Evolutionary conservation across 306 rosid species (phyloP).

Genomic region (Malus sieversii): DNA sequence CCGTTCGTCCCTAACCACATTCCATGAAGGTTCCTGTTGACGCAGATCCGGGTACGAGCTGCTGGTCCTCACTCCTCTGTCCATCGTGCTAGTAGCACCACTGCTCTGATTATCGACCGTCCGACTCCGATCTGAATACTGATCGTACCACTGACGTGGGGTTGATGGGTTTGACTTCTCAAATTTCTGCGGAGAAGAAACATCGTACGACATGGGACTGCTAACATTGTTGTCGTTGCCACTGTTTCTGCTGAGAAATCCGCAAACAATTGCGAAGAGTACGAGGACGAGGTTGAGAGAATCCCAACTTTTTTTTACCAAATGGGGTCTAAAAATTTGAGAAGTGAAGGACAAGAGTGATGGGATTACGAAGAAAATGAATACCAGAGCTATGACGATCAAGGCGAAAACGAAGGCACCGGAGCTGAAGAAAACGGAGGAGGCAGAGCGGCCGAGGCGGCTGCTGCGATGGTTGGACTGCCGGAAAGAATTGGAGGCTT

Average conservation of each 20-base stretch:
- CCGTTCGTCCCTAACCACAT: slow-evolving; percentile 31
- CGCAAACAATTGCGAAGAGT: slow-evolving; percentile 81
- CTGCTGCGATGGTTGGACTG: background rate
- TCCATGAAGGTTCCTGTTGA: slow-evolving; percentile 53
- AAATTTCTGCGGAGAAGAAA: slow-evolving; percentile 14
- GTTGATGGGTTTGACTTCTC: slow-evolving; percentile 32
- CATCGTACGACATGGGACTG: slow-evolving; percentile 16
- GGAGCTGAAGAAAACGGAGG: slow-evolving; percentile 45
- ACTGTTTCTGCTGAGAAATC: slow-evolving; percentile 50
- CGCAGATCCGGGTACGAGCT: slow-evolving; percentile 89
- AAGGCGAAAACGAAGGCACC: slow-evolving; percentile 37
- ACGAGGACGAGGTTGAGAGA: slow-evolving; percentile 68
- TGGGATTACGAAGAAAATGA: slow-evolving; percentile 44
- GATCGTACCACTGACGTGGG: slow-evolving; percentile 41
- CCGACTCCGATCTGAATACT: slow-evolving; percentile 48
- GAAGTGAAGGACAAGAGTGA: slow-evolving; percentile 44
- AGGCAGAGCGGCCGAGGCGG: slow-evolving; percentile 37
- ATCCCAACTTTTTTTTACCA: slow-evolving; percentile 74
- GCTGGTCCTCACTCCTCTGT: slow-evolving; percentile 51
- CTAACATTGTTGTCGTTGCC: background rate
- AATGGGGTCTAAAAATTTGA: slow-evolving; percentile 49
- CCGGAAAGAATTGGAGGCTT: slow-evolving; percentile 5
- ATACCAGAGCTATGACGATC: slow-evolving; percentile 33
- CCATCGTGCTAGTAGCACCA: background rate
- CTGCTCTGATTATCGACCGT: slow-evolving; percentile 6